Evolutionary conservation across 2,329 filamentous ascomycete genomes (phyloP).

Genomic region (Penicillium sp.): DNA sequence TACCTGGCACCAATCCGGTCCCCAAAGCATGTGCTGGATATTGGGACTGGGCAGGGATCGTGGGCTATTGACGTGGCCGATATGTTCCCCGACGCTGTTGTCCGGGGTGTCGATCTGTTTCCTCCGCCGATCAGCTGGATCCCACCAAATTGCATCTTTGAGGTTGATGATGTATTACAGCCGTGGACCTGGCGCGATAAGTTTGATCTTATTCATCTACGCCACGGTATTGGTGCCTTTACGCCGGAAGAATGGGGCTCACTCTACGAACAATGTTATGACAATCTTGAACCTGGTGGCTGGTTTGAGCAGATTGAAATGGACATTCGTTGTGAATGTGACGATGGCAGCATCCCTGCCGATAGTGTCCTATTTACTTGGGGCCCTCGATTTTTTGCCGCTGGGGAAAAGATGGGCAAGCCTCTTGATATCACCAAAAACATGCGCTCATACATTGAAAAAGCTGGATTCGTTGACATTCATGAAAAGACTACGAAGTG

Average conservation of each 20-base stretch:
- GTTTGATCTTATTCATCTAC: constrained; percentile 31
- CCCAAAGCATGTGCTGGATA: constrained; percentile 15
- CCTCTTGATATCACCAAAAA: constrained; percentile 23
- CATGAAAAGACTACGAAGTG: constrained; percentile 31
- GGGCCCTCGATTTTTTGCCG: constrained; percentile 20
- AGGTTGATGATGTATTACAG: constrained; percentile 29
- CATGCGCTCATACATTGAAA: constrained; percentile 27
- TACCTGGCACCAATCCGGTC: constrained; percentile 11
- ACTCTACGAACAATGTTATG: neutral
- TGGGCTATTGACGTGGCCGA: constrained; percentile 26
- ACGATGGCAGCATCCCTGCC: constrained; percentile 17
- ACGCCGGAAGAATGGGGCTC: constrained; percentile 13
- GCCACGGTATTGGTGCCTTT: constrained; percentile 20
- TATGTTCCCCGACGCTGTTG: constrained; percentile 22
- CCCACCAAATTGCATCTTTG: too few species aligned
- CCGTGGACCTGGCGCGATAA: constrained; percentile 25
- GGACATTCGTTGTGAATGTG: constrained; percentile 14
- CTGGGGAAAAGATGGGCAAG: constrained; percentile 24
- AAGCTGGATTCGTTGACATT: constrained; percentile 36
- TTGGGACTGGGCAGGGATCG: constrained; percentile 18
- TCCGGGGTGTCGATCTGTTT: constrained; percentile 30
- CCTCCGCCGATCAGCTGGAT: constrained; percentile 25
- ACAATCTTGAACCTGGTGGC: constrained; percentile 22
- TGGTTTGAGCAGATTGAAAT: constrained; percentile 26
- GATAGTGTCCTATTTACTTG: constrained; percentile 17